Percentiles rank a stretch among this genome's conserved stretches.
phyloP scores from a whole-genome alignment of 176 grass and related monocot genomes.

The Zoysia pacifica region DNA sequence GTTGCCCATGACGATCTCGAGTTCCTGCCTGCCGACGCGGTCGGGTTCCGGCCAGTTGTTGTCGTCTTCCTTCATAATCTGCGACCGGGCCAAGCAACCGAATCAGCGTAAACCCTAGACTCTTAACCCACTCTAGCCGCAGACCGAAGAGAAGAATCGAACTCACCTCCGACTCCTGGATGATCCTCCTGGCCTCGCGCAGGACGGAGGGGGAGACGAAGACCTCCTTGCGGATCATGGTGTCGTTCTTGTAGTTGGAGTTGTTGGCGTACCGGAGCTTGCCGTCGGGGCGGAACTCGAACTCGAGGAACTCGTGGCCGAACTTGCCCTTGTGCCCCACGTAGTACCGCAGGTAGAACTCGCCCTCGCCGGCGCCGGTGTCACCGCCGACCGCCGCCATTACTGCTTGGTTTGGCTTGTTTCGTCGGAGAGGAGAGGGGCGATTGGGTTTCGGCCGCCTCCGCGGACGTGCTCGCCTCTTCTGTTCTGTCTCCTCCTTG shows the following conservation, averaged over 20 bases:
- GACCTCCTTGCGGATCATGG: conserved; percentile 99
- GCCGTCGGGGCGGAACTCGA: conserved; percentile 99
- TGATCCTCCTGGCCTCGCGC: conserved; percentile 88
- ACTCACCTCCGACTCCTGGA: conserved; percentile 70
- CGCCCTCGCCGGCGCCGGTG: conserved; percentile 31
- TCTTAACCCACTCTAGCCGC: conserved; percentile 48
- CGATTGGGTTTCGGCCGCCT: no score
- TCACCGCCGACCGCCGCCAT: neutral
- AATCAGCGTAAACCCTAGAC: neutral
- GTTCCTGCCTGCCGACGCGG: conserved; percentile 85
- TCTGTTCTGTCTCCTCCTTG: no score
- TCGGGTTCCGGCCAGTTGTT: conserved; percentile 94
- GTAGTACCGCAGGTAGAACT: conserved; percentile 99
- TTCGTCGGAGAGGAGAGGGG: no score
- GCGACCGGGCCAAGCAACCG: neutral
- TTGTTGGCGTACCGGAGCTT: conserved; percentile 99
- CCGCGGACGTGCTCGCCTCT: no score
- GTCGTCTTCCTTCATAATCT: conserved; percentile 98
- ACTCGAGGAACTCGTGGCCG: conserved; percentile 98
- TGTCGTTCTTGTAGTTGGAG: conserved; percentile 99
- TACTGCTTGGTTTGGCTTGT: no score
- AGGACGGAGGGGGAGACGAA: conserved; percentile 91
- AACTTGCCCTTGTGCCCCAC: conserved; percentile 99
- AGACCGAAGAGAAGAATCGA: neutral
- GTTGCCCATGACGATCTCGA: conserved; percentile 97